Evolutionary conservation across 2,329 filamentous ascomycete genomes (phyloP).

Genomic region (Coniella vitis): DNA sequence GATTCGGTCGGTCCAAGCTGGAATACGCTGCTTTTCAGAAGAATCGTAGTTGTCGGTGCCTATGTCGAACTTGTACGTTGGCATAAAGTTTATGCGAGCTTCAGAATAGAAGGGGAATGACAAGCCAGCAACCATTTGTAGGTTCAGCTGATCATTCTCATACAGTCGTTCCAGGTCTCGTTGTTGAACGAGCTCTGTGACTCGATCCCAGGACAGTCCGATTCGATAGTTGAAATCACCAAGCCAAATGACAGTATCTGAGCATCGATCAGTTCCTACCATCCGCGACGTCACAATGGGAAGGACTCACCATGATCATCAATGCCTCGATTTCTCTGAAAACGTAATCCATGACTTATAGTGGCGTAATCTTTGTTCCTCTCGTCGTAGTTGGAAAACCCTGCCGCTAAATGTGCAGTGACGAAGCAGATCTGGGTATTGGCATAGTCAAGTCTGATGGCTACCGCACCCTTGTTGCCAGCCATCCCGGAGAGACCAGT

Average conservation of each 20-base stretch:
- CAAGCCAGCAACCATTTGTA: slow-evolving; percentile 91
- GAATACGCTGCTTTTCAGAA: slow-evolving; percentile 92
- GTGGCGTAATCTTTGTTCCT: slow-evolving; percentile 88
- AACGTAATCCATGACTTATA: slow-evolving; percentile 79
- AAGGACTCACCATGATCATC: slow-evolving; percentile 67
- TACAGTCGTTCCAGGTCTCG: slow-evolving; percentile 73
- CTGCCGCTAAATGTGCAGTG: slow-evolving; percentile 91
- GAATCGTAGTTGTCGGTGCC: slow-evolving; percentile 86
- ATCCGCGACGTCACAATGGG: neutral
- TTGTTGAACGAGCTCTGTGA: slow-evolving; percentile 65
- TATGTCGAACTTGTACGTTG: slow-evolving; percentile 93
- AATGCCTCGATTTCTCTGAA: slow-evolving; percentile 85
- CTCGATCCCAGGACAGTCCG: slow-evolving; percentile 71
- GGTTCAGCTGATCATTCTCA: slow-evolving; percentile 90
- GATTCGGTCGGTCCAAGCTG: slow-evolving; percentile 94
- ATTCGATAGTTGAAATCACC: slow-evolving; percentile 99
- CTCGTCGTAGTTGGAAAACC: slow-evolving; percentile 95
- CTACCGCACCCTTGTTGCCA: slow-evolving; percentile 95
- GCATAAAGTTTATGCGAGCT: slow-evolving; percentile 77
- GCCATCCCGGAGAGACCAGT: slow-evolving; percentile 92
- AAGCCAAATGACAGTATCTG: slow-evolving; percentile 79
- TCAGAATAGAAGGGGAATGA: slow-evolving; percentile 92
- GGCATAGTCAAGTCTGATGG: slow-evolving; percentile 90
- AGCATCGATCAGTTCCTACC: slow-evolving; percentile 19
- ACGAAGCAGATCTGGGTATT: slow-evolving; percentile 92